phyloP scores from a whole-genome alignment of 2,329 filamentous ascomycete genomes.

The Fonsecaea monophora region DNA sequence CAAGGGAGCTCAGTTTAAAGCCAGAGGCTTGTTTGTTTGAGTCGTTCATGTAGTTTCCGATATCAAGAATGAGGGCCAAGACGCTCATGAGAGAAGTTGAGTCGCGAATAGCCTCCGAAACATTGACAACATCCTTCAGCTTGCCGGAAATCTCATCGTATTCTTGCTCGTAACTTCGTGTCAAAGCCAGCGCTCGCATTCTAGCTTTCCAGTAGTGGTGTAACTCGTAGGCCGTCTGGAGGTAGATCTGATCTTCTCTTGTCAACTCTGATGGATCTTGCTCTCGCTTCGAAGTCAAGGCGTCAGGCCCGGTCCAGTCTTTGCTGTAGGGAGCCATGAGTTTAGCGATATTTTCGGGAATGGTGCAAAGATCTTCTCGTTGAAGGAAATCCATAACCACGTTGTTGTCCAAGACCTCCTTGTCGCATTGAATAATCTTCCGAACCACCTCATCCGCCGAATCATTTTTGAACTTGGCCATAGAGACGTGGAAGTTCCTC shows the following conservation, averaged over 20 bases:
- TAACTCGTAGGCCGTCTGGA: constrained; percentile 90
- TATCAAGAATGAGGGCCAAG: constrained; percentile 91
- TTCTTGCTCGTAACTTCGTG: constrained; percentile 80
- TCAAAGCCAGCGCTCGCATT: constrained; percentile 88
- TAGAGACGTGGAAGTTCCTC: constrained; percentile 88
- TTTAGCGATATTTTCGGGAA: constrained; percentile 89
- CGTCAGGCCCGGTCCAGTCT: constrained; percentile 92
- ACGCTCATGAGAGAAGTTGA: constrained; percentile 96
- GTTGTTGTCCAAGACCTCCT: constrained; percentile 81
- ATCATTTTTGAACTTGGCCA: constrained; percentile 89
- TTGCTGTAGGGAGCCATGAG: constrained; percentile 93
- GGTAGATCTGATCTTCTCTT: constrained; percentile 91
- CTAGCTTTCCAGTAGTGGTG: constrained; percentile 99
- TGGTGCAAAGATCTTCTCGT: constrained; percentile 88
- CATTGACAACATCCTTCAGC: constrained; percentile 81
- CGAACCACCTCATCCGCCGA: constrained; percentile 84
- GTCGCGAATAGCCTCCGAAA: constrained; percentile 87
- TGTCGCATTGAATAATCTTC: constrained; percentile 95
- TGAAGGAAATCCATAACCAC: constrained; percentile 98
- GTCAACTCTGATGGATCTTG: constrained; percentile 87
- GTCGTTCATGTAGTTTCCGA: constrained; percentile 99
- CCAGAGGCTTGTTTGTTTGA: constrained; percentile 97
- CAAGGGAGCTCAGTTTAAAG: constrained; percentile 96
- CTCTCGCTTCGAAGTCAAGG: constrained; percentile 77
- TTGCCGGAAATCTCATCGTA: constrained; percentile 91